Conservation (phyloP, 2,329 filamentous ascomycete genomes). For the Fusarium nodosum region DNA sequence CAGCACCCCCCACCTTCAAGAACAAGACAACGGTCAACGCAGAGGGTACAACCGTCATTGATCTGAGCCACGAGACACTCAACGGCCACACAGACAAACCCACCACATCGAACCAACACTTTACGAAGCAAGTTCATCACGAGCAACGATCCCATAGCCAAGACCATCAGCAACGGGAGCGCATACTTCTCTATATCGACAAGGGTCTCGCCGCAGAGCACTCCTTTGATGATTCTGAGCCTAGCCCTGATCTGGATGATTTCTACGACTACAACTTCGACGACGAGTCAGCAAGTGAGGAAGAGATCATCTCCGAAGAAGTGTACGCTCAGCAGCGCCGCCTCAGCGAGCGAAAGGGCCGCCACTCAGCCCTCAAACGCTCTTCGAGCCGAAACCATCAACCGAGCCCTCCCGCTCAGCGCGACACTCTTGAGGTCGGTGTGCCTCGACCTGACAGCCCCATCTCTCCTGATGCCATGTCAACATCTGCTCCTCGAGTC, state of each 20-base stretch:
- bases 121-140: constrained; percentile 31
- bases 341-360: constrained; percentile 19
- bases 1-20: constrained; percentile 52
- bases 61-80: constrained; percentile 38
- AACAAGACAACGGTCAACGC: constrained; percentile 46
- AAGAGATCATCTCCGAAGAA: constrained; percentile 37
- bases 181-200: constrained; percentile 51
- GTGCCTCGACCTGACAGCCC: constrained; percentile 60
- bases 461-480: constrained; percentile 54
- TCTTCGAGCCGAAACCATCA: constrained; percentile 27
- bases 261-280: constrained; percentile 57
- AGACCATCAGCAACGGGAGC: constrained; percentile 43
- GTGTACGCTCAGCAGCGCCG: constrained; percentile 38
- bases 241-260: constrained; percentile 57
- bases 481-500: constrained; percentile 45
- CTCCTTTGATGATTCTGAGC: constrained; percentile 49
- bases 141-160: constrained; percentile 23
- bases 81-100: neutral
- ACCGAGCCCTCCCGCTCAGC: constrained; percentile 8
- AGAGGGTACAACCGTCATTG: constrained; percentile 46
- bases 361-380: constrained; percentile 28
- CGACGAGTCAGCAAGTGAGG: constrained; percentile 40
- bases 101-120: constrained; percentile 10
- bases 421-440: constrained; percentile 42
- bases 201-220: constrained; percentile 44